Evolutionary conservation across 352 stramenopile genomes (phyloP).

Genomic region (Hyaloperonospora arabidopsidis): DNA sequence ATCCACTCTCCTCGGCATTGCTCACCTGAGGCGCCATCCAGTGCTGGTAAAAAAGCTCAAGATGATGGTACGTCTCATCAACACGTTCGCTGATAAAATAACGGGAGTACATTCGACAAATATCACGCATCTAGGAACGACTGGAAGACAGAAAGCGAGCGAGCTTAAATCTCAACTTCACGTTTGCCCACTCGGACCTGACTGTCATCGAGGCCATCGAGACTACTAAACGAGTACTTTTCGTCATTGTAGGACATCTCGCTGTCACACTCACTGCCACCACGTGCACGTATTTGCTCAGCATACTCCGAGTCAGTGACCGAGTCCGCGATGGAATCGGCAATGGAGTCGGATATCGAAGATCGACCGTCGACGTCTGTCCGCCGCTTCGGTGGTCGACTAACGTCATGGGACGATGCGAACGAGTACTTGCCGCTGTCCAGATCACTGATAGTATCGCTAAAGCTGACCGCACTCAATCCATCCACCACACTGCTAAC

Average conservation of each 20-base stretch:
- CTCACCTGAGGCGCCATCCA: too few species aligned
- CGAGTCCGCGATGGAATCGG: slow-evolving; percentile 48
- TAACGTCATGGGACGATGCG: slow-evolving; percentile 32
- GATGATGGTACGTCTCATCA: too few species aligned
- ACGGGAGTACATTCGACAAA: slow-evolving; percentile 19
- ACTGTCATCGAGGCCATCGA: slow-evolving; percentile 35
- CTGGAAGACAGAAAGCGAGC: not conserved
- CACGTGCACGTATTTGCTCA: slow-evolving; percentile 37
- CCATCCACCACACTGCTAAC: slow-evolving; percentile 19
- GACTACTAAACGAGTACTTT: slow-evolving; percentile 63
- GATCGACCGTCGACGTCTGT: slow-evolving; percentile 22
- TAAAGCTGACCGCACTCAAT: slow-evolving; percentile 33
- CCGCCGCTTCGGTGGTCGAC: slow-evolving; percentile 13
- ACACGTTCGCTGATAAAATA: slow-evolving; percentile 14
- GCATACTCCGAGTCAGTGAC: slow-evolving; percentile 68
- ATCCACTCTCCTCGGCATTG: too few species aligned
- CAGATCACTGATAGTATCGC: slow-evolving; percentile 47
- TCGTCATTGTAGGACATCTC: slow-evolving; percentile 82
- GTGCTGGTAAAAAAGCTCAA: too few species aligned
- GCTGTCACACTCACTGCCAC: slow-evolving; percentile 61
- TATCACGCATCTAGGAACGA: slow-evolving; percentile 22
- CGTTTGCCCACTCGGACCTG: slow-evolving; percentile 35
- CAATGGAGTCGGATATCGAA: slow-evolving; percentile 44
- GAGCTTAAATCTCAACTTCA: slow-evolving; percentile 60
- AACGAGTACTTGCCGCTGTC: slow-evolving; percentile 60